Base-by-base conservation (phyloP, 495 filamentous ascomycete species). In the Tuber magnatum region DNA sequence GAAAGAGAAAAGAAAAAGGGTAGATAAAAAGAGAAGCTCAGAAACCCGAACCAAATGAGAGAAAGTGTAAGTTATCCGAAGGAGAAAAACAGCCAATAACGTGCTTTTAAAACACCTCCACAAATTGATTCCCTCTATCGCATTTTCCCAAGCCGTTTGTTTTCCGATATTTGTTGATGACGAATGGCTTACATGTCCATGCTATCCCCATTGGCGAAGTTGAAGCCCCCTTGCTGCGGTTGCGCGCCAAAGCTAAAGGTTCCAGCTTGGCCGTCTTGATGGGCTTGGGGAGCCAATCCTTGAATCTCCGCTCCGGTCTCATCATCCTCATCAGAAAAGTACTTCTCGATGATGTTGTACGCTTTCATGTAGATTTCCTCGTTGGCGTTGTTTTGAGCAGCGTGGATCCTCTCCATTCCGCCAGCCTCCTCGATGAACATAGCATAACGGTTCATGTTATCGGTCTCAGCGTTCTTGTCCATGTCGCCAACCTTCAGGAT, bases 341-440 rank as follows among this genome's bases (percentile, higher is more conserved):
- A 98, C 87, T 97, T 97, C 89, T 98, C 96, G 81, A 99, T 99
- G 85, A 99, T 98, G 87, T 95, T 97, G 87, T 97, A 99, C 0
- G 96, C 97, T 90, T 99, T 99, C 95, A 99, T 97, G 88, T 99
- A 99, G 80, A 99, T 99, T 86, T 99, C 96, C 86, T 98, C 96
- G 86, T 99, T 99, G 86, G 96, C 94, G 80, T 99, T 99, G 85
- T 94, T 97, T 87, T 99, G 96, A 89, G 95, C 97, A 80, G 97
- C 94, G 85, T 99, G 96, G 82, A 99, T 97, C 90, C 97, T 98
- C 87, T 97, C 94, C 96, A 99, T 99, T 78, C 96, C 96, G 78
- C 93, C 93, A 75, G 94, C 95, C 83, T 99, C 96, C 86, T 99
- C 96, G 80, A 99, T 99, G 86, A 95, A 97, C 77, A 99, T 88